Evolutionary conservation across 163 green algal species (phyloP), one percentile per base, ranked within the genome.

Genomic region (Prototheca cutis): DNA sequence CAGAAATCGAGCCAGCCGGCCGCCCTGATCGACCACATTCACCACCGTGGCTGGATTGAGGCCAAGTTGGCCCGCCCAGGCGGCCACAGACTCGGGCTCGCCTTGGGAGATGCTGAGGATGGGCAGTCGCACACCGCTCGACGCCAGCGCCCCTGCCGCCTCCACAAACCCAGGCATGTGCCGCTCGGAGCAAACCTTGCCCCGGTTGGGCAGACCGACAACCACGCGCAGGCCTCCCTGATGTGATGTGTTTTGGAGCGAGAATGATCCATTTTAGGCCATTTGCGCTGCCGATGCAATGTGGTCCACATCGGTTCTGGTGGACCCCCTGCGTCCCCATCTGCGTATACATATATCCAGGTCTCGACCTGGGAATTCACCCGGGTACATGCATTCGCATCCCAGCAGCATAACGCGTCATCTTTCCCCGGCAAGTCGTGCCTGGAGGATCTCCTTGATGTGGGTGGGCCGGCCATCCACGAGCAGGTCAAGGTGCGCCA

Each of bases 121-220:
- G 30, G 49, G 49, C 49, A 56, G 23, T 70, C 55, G 8, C 63
- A 82, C 51, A 25, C 74, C 77, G 23, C 58, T 32, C 52, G 53
- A 40, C 36, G 68, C 59, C 47, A 84, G 29, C 23, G 59, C 64
- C 29, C 73, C 52, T 53, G 84, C 80, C 40, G 75, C 64, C 24
- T 80, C 33, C 18, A 88, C 55, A 58, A 85, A 94, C 19, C 65
- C 66, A 4, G 85, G 82, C 24, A 87, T 62, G 57, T 93, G 84
- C 58, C 84, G 63, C 59, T 92, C 75, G 18, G 70, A 82, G 67
- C 86, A 94, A 0, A 91, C 71, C 23, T 81, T 80, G 24, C 86
- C 86, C 28, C 75, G 67, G 61, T 89, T 82, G n/a, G 86, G 86
- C 29, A 94, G 77, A n/a, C 86, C 86, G 52, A 92, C 87, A 3